A percentile compares a stretch with the other conserved stretches of the same genome.
Conservation (phyloP, 495 filamentous ascomycete species). For the Penicillium salamii region DNA sequence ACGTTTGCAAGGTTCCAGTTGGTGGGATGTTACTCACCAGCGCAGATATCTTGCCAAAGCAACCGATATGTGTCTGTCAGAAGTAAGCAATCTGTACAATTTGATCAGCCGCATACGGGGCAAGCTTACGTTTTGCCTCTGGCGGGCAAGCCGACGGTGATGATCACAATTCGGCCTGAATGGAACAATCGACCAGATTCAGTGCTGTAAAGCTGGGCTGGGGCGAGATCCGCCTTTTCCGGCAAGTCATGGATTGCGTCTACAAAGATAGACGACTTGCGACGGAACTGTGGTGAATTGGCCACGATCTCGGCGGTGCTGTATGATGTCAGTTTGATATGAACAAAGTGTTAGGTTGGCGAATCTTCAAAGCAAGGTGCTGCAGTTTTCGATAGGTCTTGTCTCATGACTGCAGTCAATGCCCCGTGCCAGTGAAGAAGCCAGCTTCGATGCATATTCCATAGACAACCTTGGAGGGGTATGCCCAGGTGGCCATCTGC, state of each 20-base stretch:
- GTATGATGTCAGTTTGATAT: slow-evolving; percentile 23
- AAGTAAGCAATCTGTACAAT: slow-evolving; percentile 7
- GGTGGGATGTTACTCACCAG: slow-evolving; percentile 57
- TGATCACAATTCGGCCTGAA: slow-evolving; percentile 93
- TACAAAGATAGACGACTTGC: slow-evolving; percentile 90
- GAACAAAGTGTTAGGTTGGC: not conserved
- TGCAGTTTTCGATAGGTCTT: no score
- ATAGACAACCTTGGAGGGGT: no score
- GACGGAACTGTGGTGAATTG: slow-evolving; percentile 77
- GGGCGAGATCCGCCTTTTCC: slow-evolving; percentile 80
- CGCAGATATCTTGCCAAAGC: slow-evolving; percentile 91
- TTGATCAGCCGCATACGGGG: not conserved
- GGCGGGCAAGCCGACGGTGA: slow-evolving; percentile 92
- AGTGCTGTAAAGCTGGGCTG: slow-evolving; percentile 96
- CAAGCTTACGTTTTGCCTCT: slow-evolving; percentile 86
- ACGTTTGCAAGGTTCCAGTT: not conserved
- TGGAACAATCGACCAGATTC: slow-evolving; percentile 97
- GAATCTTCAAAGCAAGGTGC: no score
- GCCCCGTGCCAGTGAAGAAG: no score
- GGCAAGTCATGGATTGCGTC: slow-evolving; percentile 96
- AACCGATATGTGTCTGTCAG: slow-evolving; percentile 81
- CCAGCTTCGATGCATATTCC: no score
- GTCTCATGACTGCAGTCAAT: no score
- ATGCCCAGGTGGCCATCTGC: no score
- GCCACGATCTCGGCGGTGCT: slow-evolving; percentile 80